These are phyloP conservation scores for Lentithecium fluviatile DNA, from an alignment of 495 filamentous ascomycete species.

Conservation along the genomic window DNA sequence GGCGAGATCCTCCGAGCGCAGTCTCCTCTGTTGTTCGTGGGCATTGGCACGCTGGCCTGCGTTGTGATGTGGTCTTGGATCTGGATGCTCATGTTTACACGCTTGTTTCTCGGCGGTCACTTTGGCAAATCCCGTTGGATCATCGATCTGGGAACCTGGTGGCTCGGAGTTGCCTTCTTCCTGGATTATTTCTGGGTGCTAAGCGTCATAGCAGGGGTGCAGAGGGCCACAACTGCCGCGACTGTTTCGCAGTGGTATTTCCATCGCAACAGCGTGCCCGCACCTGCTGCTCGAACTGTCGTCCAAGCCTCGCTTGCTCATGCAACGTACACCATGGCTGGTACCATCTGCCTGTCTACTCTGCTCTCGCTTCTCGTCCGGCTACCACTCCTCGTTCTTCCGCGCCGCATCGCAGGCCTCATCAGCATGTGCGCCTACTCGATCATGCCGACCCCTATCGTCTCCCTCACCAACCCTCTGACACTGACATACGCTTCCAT, in stretches of 20 bases:
- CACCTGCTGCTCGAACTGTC: conserved; percentile 70
- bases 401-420: conserved; percentile 64
- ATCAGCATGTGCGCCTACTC: conserved; percentile 66
- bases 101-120: conserved; percentile 86
- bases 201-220: conserved; percentile 77
- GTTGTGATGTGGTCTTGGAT: conserved; percentile 90
- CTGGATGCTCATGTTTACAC: conserved; percentile 95
- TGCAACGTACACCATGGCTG: conserved; percentile 81
- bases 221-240: conserved; percentile 87
- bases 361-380: conserved; percentile 77
- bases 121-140: conserved; percentile 63
- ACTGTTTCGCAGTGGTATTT: conserved; percentile 99
- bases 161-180: conserved; percentile 84
- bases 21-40: conserved; percentile 76
- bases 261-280: conserved; percentile 78
- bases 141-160: conserved; percentile 85
- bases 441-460: conserved; percentile 78
- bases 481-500: conserved; percentile 92
- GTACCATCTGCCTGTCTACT: conserved; percentile 84
- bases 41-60: conserved; percentile 69
- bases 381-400: conserved; percentile 81
- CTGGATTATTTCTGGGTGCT: conserved; percentile 95
- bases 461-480: conserved; percentile 82
- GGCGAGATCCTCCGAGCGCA: conserved; percentile 83
- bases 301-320: conserved; percentile 80